These are phyloP conservation scores for Boechera retrofracta DNA, from an alignment of 345 rosid species.

Conservation along the genomic window DNA sequence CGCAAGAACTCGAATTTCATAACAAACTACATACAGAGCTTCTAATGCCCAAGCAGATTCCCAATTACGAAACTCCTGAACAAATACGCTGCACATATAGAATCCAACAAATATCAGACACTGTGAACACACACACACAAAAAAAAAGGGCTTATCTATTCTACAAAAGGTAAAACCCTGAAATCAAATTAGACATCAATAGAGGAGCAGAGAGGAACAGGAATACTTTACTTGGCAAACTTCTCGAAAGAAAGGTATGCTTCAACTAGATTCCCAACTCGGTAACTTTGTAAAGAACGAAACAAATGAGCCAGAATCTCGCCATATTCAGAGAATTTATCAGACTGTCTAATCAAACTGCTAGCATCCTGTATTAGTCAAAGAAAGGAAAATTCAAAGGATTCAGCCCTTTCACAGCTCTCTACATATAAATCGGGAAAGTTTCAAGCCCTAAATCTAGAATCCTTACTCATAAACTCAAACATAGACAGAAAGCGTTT, in stretches of 20 bases:
- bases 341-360: conserved; percentile 79
- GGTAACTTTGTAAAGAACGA: conserved; percentile 79
- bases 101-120: conserved; percentile 21
- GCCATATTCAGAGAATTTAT: conserved; percentile 66
- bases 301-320: conserved; percentile 71
- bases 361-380: conserved; percentile 63
- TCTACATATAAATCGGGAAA: background rate
- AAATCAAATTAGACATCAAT: background rate
- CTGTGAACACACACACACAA: background rate
- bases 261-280: conserved; percentile 71
- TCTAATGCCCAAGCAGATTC: conserved; percentile 97
- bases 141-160: background rate
- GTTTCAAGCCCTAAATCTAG: conserved; percentile 10
- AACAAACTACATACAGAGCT: conserved; percentile 80
- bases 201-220: conserved; percentile 27
- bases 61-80: conserved; percentile 99
- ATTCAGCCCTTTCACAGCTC: conserved; percentile 13
- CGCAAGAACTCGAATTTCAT: conserved; percentile 93
- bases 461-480: conserved; percentile 22
- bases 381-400: background rate
- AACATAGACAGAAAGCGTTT: conserved; percentile 8
- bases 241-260: conserved; percentile 81
- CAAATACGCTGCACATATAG: conserved; percentile 65
- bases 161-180: background rate
- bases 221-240: conserved; percentile 64